Evolutionary conservation across 2,329 filamentous ascomycete genomes (phyloP).

Genomic region (Penicillium freii): DNA sequence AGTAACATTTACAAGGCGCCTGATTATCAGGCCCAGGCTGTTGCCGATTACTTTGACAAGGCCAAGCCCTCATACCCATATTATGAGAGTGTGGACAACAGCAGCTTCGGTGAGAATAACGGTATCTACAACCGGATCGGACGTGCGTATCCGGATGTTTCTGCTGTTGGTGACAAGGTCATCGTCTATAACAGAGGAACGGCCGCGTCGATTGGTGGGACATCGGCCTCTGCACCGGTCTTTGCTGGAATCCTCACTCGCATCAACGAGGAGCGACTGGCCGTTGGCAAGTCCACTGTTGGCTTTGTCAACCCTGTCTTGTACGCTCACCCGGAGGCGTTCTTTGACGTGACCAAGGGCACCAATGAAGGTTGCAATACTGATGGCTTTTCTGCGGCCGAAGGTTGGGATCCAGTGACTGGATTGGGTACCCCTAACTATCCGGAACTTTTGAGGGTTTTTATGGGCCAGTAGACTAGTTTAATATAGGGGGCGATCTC

Average conservation of each 20-base stretch:
- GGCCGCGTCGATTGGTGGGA: conserved; percentile 29
- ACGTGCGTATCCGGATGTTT: conserved; percentile 38
- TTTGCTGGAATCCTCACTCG: conserved; percentile 56
- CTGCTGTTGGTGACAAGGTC: conserved; percentile 40
- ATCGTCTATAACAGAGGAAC: conserved; percentile 28
- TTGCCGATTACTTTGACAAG: conserved; percentile 36
- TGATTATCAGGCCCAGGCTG: conserved; percentile 40
- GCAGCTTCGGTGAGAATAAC: conserved; percentile 27
- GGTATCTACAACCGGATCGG: conserved; percentile 38
- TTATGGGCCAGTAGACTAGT: conserved; percentile 23
- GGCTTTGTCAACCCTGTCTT: conserved; percentile 55
- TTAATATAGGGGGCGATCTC: not conserved
- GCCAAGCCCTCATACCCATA: conserved; percentile 28
- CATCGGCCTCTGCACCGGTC: conserved; percentile 53
- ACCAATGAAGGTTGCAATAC: conserved; percentile 34
- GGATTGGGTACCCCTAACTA: conserved; percentile 38
- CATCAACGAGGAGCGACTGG: conserved; percentile 55
- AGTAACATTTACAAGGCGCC: conserved; percentile 43
- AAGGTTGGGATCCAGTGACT: conserved; percentile 37
- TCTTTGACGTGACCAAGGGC: conserved; percentile 34
- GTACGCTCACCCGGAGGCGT: conserved; percentile 32
- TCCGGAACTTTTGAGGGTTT: conserved; percentile 32
- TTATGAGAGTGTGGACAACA: conserved; percentile 35
- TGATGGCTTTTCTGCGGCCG: conserved; percentile 27
- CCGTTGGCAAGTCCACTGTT: conserved; percentile 49